Evolutionary conservation across 371 early-diverging fungal genomes (phyloP).

Genomic region (Mucor saturninus): DNA sequence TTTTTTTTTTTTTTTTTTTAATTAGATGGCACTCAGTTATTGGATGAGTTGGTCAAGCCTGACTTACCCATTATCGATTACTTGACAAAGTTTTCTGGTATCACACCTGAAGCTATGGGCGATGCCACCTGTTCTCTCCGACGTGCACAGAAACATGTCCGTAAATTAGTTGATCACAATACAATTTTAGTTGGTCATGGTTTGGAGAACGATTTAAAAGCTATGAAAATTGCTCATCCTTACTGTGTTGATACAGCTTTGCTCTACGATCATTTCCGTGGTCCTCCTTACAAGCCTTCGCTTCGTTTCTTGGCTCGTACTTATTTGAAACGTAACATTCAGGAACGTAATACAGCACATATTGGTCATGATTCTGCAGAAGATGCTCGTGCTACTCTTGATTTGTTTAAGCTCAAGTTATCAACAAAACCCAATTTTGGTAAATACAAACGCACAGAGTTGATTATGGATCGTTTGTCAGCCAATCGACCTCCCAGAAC

Average conservation of each 20-base stretch:
- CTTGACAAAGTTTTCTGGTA: slow-evolving; percentile 74
- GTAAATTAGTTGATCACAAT: slow-evolving; percentile 54
- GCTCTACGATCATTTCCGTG: slow-evolving; percentile 65
- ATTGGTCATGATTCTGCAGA: slow-evolving; percentile 79
- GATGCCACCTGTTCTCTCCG: slow-evolving; percentile 58
- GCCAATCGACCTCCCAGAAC: slow-evolving; percentile 43
- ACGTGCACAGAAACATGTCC: slow-evolving; percentile 63
- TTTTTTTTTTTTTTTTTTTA: neutral
- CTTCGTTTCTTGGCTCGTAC: slow-evolving; percentile 63
- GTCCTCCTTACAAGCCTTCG: slow-evolving; percentile 63
- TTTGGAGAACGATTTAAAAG: slow-evolving; percentile 48
- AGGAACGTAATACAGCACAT: slow-evolving; percentile 41
- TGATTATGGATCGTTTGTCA: slow-evolving; percentile 56
- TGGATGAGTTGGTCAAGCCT: slow-evolving; percentile 79
- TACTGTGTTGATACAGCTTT: slow-evolving; percentile 76
- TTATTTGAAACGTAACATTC: slow-evolving; percentile 66
- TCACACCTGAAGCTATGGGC: slow-evolving; percentile 62
- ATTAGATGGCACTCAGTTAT: slow-evolving; percentile 49
- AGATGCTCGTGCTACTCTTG: slow-evolving; percentile 78
- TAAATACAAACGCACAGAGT: slow-evolving; percentile 48
- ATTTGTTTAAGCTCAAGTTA: slow-evolving; percentile 68
- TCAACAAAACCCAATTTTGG: slow-evolving; percentile 57
- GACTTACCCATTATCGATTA: slow-evolving; percentile 70
- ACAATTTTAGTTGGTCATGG: slow-evolving; percentile 64
- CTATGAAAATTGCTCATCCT: slow-evolving; percentile 60